Evolutionary conservation across 495 filamentous ascomycete species (phyloP).

Genomic region (Trichoderma virens): DNA sequence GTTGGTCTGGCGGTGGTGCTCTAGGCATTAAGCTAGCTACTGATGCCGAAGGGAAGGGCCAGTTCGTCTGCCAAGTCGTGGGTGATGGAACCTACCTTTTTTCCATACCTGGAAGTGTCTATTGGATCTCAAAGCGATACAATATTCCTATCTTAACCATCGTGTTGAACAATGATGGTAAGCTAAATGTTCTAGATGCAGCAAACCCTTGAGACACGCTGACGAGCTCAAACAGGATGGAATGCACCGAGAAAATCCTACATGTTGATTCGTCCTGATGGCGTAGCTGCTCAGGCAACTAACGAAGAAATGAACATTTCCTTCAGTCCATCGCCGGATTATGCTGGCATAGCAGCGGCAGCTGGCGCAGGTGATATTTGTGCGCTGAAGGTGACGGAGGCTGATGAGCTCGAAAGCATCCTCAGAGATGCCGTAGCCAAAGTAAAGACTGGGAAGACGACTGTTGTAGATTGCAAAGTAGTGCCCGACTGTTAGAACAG

Average conservation of each 20-base stretch:
- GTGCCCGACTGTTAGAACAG: not conserved
- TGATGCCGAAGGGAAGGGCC: slow-evolving; percentile 8
- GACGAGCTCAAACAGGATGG: slow-evolving; percentile 51
- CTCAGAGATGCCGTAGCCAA: slow-evolving; percentile 59
- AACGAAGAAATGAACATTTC: slow-evolving; percentile 88
- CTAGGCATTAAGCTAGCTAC: slow-evolving; percentile 25
- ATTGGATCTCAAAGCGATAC: slow-evolving; percentile 24
- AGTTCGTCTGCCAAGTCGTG: slow-evolving; percentile 21
- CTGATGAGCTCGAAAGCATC: slow-evolving; percentile 50
- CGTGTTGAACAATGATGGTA: slow-evolving; percentile 23
- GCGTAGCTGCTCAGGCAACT: slow-evolving; percentile 63
- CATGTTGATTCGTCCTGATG: slow-evolving; percentile 75
- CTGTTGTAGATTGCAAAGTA: slow-evolving; percentile 52
- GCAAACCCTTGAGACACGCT: not conserved
- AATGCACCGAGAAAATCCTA: slow-evolving; percentile 73
- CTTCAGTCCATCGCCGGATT: slow-evolving; percentile 81
- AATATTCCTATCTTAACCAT: slow-evolving; percentile 24
- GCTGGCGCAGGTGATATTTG: slow-evolving; percentile 70
- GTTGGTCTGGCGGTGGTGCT: slow-evolving; percentile 26
- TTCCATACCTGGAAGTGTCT: slow-evolving; percentile 21
- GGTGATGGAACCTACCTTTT: slow-evolving; percentile 28
- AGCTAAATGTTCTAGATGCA: not conserved
- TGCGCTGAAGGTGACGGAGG: slow-evolving; percentile 53
- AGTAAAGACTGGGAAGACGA: slow-evolving; percentile 57
- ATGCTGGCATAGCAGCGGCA: slow-evolving; percentile 84